A percentile compares a stretch with the other conserved stretches of the same genome.
Evolutionary conservation across 345 rosid genomes (phyloP).

Genomic region (Clausena lansium): DNA sequence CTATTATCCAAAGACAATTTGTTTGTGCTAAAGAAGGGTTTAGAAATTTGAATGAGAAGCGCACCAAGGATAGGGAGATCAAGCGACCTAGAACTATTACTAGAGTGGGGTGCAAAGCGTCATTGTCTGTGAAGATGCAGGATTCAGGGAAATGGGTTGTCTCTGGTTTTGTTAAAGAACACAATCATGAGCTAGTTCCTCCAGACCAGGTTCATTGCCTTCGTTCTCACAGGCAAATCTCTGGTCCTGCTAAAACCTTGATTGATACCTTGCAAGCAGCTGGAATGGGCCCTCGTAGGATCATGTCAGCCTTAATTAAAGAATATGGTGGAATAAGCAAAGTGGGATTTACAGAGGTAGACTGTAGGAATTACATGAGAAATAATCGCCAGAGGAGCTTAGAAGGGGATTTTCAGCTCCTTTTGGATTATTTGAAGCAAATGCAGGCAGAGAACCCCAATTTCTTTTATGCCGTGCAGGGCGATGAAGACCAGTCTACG

Average conservation of each 20-base stretch:
- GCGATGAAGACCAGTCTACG: slow-evolving; percentile 35
- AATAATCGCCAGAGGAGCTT: slow-evolving; percentile 46
- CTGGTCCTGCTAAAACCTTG: slow-evolving; percentile 48
- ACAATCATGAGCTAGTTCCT: slow-evolving; percentile 48
- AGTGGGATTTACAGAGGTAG: slow-evolving; percentile 52
- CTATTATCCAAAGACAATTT: slow-evolving; percentile 51
- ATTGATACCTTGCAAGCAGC: slow-evolving; percentile 55
- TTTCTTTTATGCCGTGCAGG: slow-evolving; percentile 52
- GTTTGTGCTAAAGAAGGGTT: slow-evolving; percentile 58
- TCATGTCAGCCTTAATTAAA: slow-evolving; percentile 48
- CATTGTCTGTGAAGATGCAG: slow-evolving; percentile 45
- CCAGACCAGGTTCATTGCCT: slow-evolving; percentile 50
- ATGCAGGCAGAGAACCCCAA: slow-evolving; percentile 40
- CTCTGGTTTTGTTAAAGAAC: slow-evolving; percentile 37
- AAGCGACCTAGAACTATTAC: slow-evolving; percentile 47
- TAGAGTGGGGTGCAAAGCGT: slow-evolving; percentile 47
- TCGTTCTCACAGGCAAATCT: slow-evolving; percentile 48
- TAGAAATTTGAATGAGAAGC: slow-evolving; percentile 47
- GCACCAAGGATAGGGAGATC: slow-evolving; percentile 47
- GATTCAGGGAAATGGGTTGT: slow-evolving; percentile 54
- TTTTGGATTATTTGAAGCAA: slow-evolving; percentile 52
- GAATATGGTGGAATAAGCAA: slow-evolving; percentile 54
- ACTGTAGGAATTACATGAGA: slow-evolving; percentile 54
- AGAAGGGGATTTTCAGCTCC: slow-evolving; percentile 41
- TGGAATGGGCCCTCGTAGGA: slow-evolving; percentile 50